Base-by-base conservation (phyloP, 2,329 filamentous ascomycete genomes). In the Fusarium drepaniforme region DNA sequence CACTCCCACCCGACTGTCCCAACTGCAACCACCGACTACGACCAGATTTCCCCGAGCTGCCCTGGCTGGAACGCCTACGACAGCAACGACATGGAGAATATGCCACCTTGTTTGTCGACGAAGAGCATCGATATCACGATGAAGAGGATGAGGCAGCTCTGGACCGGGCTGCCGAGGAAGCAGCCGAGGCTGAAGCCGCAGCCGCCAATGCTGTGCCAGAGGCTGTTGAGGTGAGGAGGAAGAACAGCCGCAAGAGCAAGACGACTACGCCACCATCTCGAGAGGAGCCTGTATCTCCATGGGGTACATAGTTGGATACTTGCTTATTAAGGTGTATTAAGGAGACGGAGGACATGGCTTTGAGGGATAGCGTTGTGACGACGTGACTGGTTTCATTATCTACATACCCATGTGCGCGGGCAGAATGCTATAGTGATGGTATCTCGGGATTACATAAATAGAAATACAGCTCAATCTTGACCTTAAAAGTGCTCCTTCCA, bases 401-500 rank as follows among this genome's bases (percentile, higher is more conserved):
- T 71, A 68, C 56, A 21, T 40, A 62, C 40, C 23, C 40, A 37
- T 60, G 44, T 73, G 59, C 66, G 67, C 58, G 46, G 38, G 56
- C 35, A 60, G 37, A 37, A 65, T 44, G 62, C 59, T 75, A 56
- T 66, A 68, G 64, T 68, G 68, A 69, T 76, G 74, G 74, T 79
- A 79, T 77, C 70, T 71, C 59, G 66, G 63, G 76, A 77, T 56
- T 67, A 71, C 35, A 58, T 23, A 71, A 70, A 57, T 56, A 67
- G 62, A 70, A 77, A 77, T 53, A 63, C 56, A 67, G 64, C 59
- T 37, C 67, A 51, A 58, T 46, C 63, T 33, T 57, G 60, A 42
- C 60, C 59, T 80, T 88, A 93, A 81, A 93, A 93, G 82, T 99
- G 96, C 85, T 99, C 97, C 87, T 99, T 99, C 97, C 97, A 99